Base-by-base conservation (phyloP, 2,329 filamentous ascomycete genomes). In the Alternaria rosae region DNA sequence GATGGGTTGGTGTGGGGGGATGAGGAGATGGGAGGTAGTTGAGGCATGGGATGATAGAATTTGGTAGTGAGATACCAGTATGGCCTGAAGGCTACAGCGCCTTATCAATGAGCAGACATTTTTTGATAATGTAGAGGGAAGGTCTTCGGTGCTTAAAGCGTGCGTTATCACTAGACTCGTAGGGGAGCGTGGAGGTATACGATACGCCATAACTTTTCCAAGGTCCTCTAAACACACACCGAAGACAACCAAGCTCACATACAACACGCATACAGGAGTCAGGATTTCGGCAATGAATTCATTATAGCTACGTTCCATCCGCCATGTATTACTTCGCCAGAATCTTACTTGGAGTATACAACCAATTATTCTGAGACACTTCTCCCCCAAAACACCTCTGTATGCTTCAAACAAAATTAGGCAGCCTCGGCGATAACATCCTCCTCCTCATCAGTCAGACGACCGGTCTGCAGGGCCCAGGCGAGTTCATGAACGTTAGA, bases 401-500 rank as follows among this genome's bases (percentile, higher is more conserved):
- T 38, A 51, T 23, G 47, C 20, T 9, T 13, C 30, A 43, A 43
- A 43, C 41, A 43, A 12, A n/a, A 13, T 12, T 21, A 43, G 3
- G 26, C 53, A 12, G 21, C 30, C 17, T 38, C 41, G 13, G 4
- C 43, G 8, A 20, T n/a, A 4, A 9, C 8, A 11, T 26, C 54
- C 2, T n/a, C 32, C 12, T 20, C 10, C 26, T 53, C 17, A 8
- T 26, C 9, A 28, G 3, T 26, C 5, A n/a, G 25, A 5, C 15
- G 48, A 25, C 54, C 62, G 3, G 9, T 23, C 20, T 58, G 32
- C 9, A 73, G 62, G 12, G 59, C 58, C 5, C 47, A 9, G 1
- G 70, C 71, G 1, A 73, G 61, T 44, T 66, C 13, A 5, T 48
- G 54, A 5, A 68, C 67, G 15, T 68, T 68, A 3, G 48, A 50